Percentiles rank a stretch among this genome's conserved stretches.
phyloP scores from a whole-genome alignment of 2,329 filamentous ascomycete genomes.

The Apiospora saccharicola region DNA sequence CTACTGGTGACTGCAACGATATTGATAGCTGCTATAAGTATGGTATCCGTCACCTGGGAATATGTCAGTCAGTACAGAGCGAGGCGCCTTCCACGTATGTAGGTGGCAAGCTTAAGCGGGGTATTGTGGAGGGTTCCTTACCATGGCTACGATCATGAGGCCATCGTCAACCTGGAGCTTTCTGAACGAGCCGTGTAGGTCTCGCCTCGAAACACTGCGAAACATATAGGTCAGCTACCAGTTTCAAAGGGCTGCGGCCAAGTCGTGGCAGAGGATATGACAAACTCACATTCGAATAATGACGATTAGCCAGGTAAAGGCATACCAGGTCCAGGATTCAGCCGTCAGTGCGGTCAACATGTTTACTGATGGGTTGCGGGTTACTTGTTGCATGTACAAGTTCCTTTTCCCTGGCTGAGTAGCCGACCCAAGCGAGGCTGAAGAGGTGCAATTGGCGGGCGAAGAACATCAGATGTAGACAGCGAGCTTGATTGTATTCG shows the following conservation, averaged over 20 bases:
- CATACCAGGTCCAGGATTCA: conserved; percentile 56
- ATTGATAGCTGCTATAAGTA: conserved; percentile 62
- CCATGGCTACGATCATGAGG: conserved; percentile 60
- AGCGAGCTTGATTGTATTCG: not conserved
- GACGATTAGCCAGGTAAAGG: conserved; percentile 49
- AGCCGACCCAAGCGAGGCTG: not conserved
- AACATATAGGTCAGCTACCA: conserved; percentile 11
- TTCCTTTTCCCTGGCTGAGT: not conserved
- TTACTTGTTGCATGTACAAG: not conserved
- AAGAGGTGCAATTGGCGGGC: not conserved
- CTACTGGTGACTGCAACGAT: conserved; percentile 62
- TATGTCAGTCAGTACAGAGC: conserved; percentile 22
- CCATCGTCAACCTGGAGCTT: conserved; percentile 63
- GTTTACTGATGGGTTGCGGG: not conserved
- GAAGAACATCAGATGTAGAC: not conserved
- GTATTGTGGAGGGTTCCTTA: conserved; percentile 42
- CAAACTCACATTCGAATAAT: conserved; percentile 48
- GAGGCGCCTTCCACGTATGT: not conserved
- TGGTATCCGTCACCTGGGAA: conserved; percentile 55
- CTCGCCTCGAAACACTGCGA: conserved; percentile 47
- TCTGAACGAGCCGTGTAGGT: conserved; percentile 52
- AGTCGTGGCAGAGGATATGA: not conserved
- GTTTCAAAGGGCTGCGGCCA: not conserved
- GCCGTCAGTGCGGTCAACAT: conserved; percentile 35
- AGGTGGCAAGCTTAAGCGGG: not conserved